Evolutionary conservation across 1,284 basidiomycete genomes (phyloP), one percentile per base, ranked within the genome.

Genomic region (Phellinidium pouzarii): DNA sequence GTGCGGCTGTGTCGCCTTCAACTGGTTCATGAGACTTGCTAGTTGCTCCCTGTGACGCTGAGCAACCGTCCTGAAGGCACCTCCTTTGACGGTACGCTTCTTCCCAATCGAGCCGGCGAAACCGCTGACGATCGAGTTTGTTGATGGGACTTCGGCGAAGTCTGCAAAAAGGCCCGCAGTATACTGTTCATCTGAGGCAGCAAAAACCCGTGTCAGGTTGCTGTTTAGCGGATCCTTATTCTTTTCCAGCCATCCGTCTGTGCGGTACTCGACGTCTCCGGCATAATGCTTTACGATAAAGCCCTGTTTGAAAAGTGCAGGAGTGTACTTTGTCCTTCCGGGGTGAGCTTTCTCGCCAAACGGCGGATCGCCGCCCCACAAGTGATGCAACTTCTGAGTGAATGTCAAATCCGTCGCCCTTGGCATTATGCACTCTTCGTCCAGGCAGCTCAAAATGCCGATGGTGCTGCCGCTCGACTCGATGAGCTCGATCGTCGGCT

Each of bases 361-460:
- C 3, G 69, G 65, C 38, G 66, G 59, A 22, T 78, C 75, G 5
- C 70, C 70, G 19, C 74, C 71, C 88, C 88, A 91, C 51, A 91
- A 71, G 19, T 76, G 72, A 61, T 89, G 77, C 2, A 98, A 78
- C 70, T 98, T 99, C 68, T 94, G 86, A 27, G 93, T 95, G 68
- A 99, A 98, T 0, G 94, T 98, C 48, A 83, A 70, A 66, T 99
- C 96, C 5, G 89, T 94, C 2, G 95, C 96, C 68, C 91, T 94
- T 42, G 96, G 96, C 95, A 99, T 99, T 69, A 99, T 99, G 66
- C 94, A 99, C 63, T 98, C 96, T 66, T 99, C 96, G 66, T 99
- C 96, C 44, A 99, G 75, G 60, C 90, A 87, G 57, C 92, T 93
- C 37, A 99, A 78, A 53, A 99, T 89, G 56, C 96, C 96, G 59